Percentiles rank a stretch among this genome's conserved stretches.
These are phyloP conservation scores for Dianthus caryophyllus DNA, from an alignment of 148 eudicot genomes.

Conservation along the genomic window DNA sequence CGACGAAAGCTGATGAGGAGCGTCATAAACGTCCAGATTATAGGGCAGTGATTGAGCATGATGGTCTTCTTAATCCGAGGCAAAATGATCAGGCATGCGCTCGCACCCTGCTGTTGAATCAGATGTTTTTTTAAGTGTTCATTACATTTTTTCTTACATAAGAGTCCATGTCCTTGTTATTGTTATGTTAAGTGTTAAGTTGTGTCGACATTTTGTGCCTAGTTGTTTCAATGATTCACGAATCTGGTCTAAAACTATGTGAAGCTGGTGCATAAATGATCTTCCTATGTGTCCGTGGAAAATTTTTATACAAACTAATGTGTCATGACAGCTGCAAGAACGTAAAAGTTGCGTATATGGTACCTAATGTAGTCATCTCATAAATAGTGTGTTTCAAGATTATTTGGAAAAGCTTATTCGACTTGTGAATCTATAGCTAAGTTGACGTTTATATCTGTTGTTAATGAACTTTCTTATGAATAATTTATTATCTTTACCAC, in stretches of 20 bases:
- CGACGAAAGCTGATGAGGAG: conserved; percentile 65
- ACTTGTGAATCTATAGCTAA: background rate
- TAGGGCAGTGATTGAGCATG: conserved; percentile 74
- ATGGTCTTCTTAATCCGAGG: conserved; percentile 60
- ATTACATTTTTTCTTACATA: background rate
- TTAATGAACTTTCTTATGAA: background rate
- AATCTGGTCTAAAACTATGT: background rate
- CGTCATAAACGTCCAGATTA: conserved; percentile 64
- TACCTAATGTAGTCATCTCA: too few relatives aligned
- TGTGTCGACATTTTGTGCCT: too few relatives aligned
- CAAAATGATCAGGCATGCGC: conserved; percentile 49
- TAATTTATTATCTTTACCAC: too few relatives aligned
- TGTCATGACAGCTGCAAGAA: too few relatives aligned
- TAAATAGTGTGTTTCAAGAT: background rate
- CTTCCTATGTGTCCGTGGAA: background rate
- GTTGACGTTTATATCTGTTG: background rate
- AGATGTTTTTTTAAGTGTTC: conserved; percentile 5
- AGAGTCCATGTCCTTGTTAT: background rate
- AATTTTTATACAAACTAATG: too few relatives aligned
- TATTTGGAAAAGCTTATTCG: background rate
- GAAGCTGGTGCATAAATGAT: background rate
- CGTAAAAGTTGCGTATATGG: too few relatives aligned
- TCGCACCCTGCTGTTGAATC: conserved; percentile 14
- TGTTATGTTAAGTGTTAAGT: background rate
- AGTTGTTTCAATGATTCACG: background rate